phyloP scores from a whole-genome alignment of 768 basidiomycete species.

The Amanita pallidorosea region DNA sequence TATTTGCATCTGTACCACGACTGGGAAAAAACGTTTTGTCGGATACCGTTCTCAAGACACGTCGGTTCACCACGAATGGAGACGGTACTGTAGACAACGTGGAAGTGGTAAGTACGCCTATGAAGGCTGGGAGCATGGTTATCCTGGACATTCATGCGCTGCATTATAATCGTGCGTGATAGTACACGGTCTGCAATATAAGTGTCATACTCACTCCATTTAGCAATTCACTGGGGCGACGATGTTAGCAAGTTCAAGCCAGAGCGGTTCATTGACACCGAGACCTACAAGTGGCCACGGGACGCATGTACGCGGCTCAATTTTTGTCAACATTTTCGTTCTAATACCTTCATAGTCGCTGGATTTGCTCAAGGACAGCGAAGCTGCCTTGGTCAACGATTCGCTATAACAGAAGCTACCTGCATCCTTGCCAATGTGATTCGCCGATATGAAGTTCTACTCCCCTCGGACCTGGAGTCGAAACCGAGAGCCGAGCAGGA shows the following conservation, averaged over 20 bases:
- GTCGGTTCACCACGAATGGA: conserved; percentile 18
- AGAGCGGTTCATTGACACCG: conserved; percentile 39
- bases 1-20: conserved; percentile 27
- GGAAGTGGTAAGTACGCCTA: conserved; percentile 19
- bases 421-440: conserved; percentile 33
- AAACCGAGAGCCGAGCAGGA: conserved; percentile 20
- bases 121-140: conserved; percentile 28
- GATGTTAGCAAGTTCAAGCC: conserved; percentile 35
- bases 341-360: conserved; percentile 15
- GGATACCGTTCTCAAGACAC: conserved; percentile 24
- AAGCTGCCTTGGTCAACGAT: conserved; percentile 39
- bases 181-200: background rate
- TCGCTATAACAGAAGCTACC: conserved; percentile 29
- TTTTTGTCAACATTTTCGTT: background rate
- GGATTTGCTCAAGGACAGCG: conserved; percentile 36
- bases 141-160: conserved; percentile 30
- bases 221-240: conserved; percentile 40
- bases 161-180: conserved; percentile 33
- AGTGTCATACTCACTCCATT: background rate
- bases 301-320: conserved; percentile 31
- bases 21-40: conserved; percentile 21
- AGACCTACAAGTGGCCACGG: conserved; percentile 39
- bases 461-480: conserved; percentile 24
- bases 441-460: conserved; percentile 26
- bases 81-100: conserved; percentile 17